These are phyloP conservation scores for Calamus simplicifolius DNA, from an alignment of 176 grass and related monocot species.

Conservation along the genomic window DNA sequence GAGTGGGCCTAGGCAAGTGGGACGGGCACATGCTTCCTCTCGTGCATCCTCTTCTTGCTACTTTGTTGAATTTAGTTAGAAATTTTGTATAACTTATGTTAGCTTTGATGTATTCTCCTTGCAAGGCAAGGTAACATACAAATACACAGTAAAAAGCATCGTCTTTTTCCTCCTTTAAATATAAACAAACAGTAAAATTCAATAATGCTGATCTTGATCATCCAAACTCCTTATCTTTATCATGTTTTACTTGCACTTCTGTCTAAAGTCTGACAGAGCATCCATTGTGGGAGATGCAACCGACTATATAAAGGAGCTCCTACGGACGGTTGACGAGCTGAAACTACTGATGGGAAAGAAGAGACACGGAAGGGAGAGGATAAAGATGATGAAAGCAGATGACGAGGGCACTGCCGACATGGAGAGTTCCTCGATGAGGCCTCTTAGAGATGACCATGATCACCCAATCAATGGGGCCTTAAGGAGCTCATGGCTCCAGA, in stretches of 20 bases:
- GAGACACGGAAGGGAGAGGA: conserved; percentile 32
- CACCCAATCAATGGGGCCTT: conserved; percentile 36
- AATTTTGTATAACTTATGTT: no score
- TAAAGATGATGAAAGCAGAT: conserved; percentile 51
- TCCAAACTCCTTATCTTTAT: no score
- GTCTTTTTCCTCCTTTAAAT: no score
- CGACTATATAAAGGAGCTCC: conserved; percentile 86
- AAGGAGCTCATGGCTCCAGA: conserved; percentile 76
- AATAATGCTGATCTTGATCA: no score
- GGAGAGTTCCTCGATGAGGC: conserved; percentile 55
- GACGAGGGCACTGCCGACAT: conserved; percentile 43
- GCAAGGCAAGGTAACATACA: no score
- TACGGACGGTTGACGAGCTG: conserved; percentile 58
- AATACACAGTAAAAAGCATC: no score
- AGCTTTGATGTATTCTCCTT: no score
- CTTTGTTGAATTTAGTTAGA: no score
- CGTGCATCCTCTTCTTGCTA: no score
- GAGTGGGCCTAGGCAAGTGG: no score
- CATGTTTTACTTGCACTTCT: conserved; percentile 6
- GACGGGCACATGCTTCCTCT: no score
- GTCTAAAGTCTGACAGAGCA: conserved; percentile 60
- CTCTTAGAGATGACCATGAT: conserved; percentile 36
- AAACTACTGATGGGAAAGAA: conserved; percentile 58
- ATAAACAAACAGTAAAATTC: no score
- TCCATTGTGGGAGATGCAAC: conserved; percentile 89